Base-by-base conservation (phyloP, 306 rosid species). In the Comarum palustre region DNA sequence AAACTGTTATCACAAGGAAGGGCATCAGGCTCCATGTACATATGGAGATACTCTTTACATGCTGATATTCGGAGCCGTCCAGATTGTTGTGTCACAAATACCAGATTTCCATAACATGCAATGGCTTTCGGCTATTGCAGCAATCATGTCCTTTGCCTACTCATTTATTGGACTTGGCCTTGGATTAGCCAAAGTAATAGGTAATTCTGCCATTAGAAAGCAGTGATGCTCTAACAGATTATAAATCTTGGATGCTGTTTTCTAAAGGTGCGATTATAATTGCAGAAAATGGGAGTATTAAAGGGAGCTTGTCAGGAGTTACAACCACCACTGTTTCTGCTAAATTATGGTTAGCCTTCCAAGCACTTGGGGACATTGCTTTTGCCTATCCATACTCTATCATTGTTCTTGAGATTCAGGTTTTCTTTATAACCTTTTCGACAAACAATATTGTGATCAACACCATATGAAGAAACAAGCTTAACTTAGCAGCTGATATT, bases 291-390 rank as follows among this genome's bases (percentile, higher is more conserved):
- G 92, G 87, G 58, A 79, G 65, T 71, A 79, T 93, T 52, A 73
- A 75, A 83, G 98, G 98, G n/a, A 93, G 87, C 77, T 5, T 87
- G 42, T 19, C 85, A 24, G 98, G 98, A 69, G 84, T 90, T 17
- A 82, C 89, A 4, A 66, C 97, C 65, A 29, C 86, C 57, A 90
- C 57, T 72, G n/a, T 69, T n/a, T 83, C 80, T 7, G 71, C 86
- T 64, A 93, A 93, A 54, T 31, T 87, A 59, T 93, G 89, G 89
- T 75, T 90, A 71, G 66, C 66, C 46, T 89, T 90, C 77, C 93
- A 90, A 83, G 97, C 93, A 66, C 82, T 93, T 46, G 96, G 93
- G 67, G 98, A 90, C 73, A 82, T 93, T 77, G 96, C 93, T 68
- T 93, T 86, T 76, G 90, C 98, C 72, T 93, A 89, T 85, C 98